These are phyloP conservation scores for Dipteronia dyeriana DNA, from an alignment of 345 rosid species.

Conservation along the genomic window DNA sequence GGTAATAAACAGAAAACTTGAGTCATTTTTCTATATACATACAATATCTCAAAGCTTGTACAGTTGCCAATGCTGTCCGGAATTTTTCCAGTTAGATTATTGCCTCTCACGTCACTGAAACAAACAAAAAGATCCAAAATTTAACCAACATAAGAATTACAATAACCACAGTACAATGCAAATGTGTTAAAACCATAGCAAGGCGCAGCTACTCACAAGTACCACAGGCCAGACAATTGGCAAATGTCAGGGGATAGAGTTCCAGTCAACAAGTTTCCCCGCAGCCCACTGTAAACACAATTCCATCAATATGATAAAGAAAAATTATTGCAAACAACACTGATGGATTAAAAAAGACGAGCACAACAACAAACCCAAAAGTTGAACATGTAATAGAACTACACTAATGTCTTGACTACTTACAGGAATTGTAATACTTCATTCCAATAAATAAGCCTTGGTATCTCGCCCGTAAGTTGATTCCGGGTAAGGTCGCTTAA, in stretches of 20 bases:
- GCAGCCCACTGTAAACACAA: slow-evolving; percentile 60
- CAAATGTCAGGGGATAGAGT: slow-evolving; percentile 85
- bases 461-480: slow-evolving; percentile 80
- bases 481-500: slow-evolving; percentile 85
- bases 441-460: slow-evolving; percentile 90
- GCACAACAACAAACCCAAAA: background rate
- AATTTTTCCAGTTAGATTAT: slow-evolving; percentile 73
- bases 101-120: slow-evolving; percentile 93
- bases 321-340: too few species aligned
- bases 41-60: slow-evolving; percentile 93
- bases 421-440: slow-evolving; percentile 96
- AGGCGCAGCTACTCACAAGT: slow-evolving; percentile 69
- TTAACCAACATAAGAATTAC: background rate
- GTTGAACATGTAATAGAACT: background rate
- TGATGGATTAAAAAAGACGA: background rate
- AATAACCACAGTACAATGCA: background rate
- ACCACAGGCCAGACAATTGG: slow-evolving; percentile 94
- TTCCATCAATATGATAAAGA: background rate
- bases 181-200: background rate
- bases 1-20: background rate
- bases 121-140: background rate
- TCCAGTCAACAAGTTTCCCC: slow-evolving; percentile 82
- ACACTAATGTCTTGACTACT: slow-evolving; percentile 16
- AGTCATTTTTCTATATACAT: slow-evolving; percentile 21
- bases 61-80: slow-evolving; percentile 96